Base-by-base conservation (phyloP, 441 rosid species). In the Euphorbia schlechtendalii region DNA sequence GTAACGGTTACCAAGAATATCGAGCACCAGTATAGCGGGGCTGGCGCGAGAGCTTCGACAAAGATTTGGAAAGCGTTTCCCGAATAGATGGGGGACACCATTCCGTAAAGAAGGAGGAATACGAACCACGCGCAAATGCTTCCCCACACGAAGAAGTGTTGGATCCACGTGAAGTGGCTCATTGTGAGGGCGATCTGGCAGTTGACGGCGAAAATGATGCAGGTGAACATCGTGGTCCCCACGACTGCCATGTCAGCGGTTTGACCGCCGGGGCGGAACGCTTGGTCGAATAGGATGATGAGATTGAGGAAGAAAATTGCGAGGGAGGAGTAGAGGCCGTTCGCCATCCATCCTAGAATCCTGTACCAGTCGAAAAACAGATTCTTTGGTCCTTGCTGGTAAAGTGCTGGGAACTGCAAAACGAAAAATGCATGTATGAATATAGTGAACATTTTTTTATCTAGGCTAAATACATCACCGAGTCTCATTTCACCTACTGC, bases 81-180 rank as follows among this genome's bases (percentile, higher is more conserved):
- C 0, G 99, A 84, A 59, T 74, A 71, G 22, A 63, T 53, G 8
- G 98, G 99, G 61, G 98, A 77, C 43, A 86, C 15, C 96, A 90
- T 76, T 48, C 99, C 98, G 2, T 85, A 95, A 61, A 90, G 80
- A 14, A 88, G 63, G n/a, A 95, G 90, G 73, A 87, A 92, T 61
- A 88, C 60, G 74, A 82, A 92, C 99, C 99, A 95, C 24, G 84
- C 68, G 18, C 73, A 81, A 36, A 92, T 73, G 82, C 98, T 95
- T 40, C 98, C 98, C 97, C 97, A 92, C 67, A 95, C 86, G 36
- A 89, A 77, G 49, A 92, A 68, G 70, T 92, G 99, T 63, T 95
- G 99, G 72, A 92, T 92, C 99, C 99, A 95, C 63, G 99, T 95
- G 81, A 89, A 95, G 80, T 92, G 99, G 82, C 93, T 88, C 85